phyloP scores from a whole-genome alignment of 1,139 yeast genomes.

The Nakaseomyces delphensis region DNA sequence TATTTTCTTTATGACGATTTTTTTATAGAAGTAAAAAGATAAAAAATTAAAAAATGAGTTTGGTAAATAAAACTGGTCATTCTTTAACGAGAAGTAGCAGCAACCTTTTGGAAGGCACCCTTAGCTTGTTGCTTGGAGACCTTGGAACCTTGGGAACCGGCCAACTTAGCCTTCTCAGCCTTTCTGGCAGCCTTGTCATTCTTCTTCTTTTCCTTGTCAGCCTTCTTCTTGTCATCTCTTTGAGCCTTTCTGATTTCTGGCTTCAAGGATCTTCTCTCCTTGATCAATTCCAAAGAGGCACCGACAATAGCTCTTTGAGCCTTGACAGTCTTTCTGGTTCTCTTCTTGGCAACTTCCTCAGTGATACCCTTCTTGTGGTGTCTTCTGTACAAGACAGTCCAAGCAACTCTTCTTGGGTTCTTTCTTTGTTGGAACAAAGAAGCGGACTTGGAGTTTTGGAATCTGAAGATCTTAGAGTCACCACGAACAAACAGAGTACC shows the following conservation, averaged over 20 bases:
- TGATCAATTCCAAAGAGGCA: slow-evolving; percentile 96
- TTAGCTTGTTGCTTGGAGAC: slow-evolving; percentile 80
- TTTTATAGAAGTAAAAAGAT: slow-evolving; percentile 6
- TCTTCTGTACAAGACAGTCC: slow-evolving; percentile 99
- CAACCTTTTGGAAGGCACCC: slow-evolving; percentile 95
- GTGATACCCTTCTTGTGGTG: slow-evolving; percentile 99
- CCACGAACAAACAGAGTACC: slow-evolving; percentile 99
- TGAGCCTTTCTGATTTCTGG: slow-evolving; percentile 98
- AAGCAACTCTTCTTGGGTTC: slow-evolving; percentile 99
- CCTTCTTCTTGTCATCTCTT: slow-evolving; percentile 83
- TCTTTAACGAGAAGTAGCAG: slow-evolving; percentile 88
- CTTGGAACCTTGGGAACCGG: slow-evolving; percentile 61
- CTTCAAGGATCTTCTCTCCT: slow-evolving; percentile 93
- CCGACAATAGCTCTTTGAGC: slow-evolving; percentile 99
- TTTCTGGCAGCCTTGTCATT: slow-evolving; percentile 88
- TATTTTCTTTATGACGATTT: slow-evolving; percentile 6
- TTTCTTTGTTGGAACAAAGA: slow-evolving; percentile 99
- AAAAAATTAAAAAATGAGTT: slow-evolving; percentile 8
- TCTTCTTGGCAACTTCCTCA: slow-evolving; percentile 96
- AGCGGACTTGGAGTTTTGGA: slow-evolving; percentile 96
- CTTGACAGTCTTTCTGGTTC: slow-evolving; percentile 96
- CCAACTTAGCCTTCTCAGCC: slow-evolving; percentile 85
- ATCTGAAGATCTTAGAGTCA: slow-evolving; percentile 99
- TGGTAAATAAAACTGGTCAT: slow-evolving; percentile 10
- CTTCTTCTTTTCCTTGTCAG: slow-evolving; percentile 95